Evolutionary conservation across 306 rosid species (phyloP), one percentile per base, ranked within the genome.

Genomic region (Ochetophila trinervis): DNA sequence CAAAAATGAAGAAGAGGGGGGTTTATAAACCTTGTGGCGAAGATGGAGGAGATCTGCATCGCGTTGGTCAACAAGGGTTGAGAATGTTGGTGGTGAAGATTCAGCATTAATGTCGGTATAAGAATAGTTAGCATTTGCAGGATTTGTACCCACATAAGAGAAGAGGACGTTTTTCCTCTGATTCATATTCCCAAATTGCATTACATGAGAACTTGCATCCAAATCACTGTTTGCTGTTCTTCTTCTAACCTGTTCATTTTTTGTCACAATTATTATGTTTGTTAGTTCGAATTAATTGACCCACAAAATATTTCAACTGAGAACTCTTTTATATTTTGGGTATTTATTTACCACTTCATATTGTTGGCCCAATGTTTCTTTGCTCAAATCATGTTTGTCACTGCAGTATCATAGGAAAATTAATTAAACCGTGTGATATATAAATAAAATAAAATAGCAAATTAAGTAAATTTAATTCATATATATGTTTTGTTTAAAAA

Each of bases 281-380:
- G 27, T 13, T 32, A 30, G n/a, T n/a, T n/a, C n/a, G n/a, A 30
- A 32, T 32, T 18, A 57, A 5, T 30, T 9, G 3, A 47, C 17
- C 14, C 14, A 44, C 49, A 3, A 10, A 10, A 12, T 40, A 10
- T 2, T 45, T 32, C 21, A 32, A 14, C 1, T 22, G 15, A 6
- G 16, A 34, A 15, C 10, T 51, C 18, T 18, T 5, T 16, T 52
- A 8, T 17, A n/a, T 52, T 18, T 52, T 52, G 11, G 4, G 0
- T 52, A 52, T 3, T 52, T n/a, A 0, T 8, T 36, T 78, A 87
- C 95, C 16, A 5, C 53, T 69, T 69, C 45, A 67, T 72, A 80
- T 75, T 87, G 95, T 58, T 69, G 76, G 5, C 24, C 20, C 66
- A 85, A 44, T 45, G 87, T 78, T 68, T 83, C 82, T 49, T 57